Base-by-base conservation (phyloP, 768 basidiomycete species). In the Austroboletus festivus region DNA sequence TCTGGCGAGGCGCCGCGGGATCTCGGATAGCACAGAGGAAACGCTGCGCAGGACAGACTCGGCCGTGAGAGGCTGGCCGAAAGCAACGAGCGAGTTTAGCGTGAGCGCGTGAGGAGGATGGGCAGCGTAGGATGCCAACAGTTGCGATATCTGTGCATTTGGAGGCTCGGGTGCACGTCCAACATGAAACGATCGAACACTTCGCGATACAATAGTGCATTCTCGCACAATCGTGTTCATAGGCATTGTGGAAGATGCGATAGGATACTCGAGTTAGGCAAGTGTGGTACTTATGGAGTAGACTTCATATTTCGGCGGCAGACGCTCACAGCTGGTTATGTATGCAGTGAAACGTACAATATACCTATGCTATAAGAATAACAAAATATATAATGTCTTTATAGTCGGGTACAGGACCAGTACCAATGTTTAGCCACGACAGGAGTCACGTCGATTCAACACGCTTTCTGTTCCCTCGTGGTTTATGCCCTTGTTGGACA, bases 1-100 rank as follows among this genome's bases (percentile, higher is more conserved):
- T 48, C 78, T 80, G 2, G 86, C 88, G 26, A 93, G 76, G 44
- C 89, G 75, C 18, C 83, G 76, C 19, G 91, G 90, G 15, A 92
- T 81, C 64, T 92, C 89, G 3, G 81, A 75, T 13, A 88, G 75
- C 1, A 81, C 82, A 64, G 86, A 89, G 4, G 76, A 73, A 4
- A 84, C 87, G n/a, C 89, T 91, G 18, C 77, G 75, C 4, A 92
- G 69, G 3, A 91, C 73, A 19, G 88, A 89, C 20, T 81, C 76
- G 15, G 81, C 69, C 0, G 83, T 86, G 11, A 89, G 72, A 35
- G 90, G 87, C 37, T 79, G 80, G 21, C 86, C 89, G 59, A 84
- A 86, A 15, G 88, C 85, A 12, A 93, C 73, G 5, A 93, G 72
- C 4, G 82, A 80, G 19, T 80, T 78, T 7, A 93, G 79, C 35